Base-by-base conservation (phyloP, 1,284 basidiomycete species). In the Tilletiopsis washingtonensis region DNA sequence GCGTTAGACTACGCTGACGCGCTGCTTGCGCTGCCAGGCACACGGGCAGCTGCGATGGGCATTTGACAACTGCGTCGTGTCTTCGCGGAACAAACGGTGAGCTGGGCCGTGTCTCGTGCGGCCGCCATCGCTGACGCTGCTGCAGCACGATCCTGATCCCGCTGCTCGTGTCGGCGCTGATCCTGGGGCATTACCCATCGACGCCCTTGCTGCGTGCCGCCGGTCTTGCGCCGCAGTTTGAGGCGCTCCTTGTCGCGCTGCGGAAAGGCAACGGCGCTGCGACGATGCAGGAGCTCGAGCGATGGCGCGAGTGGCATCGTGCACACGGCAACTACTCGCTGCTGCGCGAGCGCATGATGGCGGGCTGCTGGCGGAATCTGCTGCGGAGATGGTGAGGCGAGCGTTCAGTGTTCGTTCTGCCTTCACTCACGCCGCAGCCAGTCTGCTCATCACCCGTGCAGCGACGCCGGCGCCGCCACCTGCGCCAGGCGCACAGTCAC, bases 311-410 rank as follows among this genome's bases (percentile, higher is more conserved):
- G 20, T 75, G 70, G 68, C 69, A 75, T 45, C 47, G 70, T 6
- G 49, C 51, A 1, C 59, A 63, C 40, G 74, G 74, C 3, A 69
- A 74, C 36, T 76, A 74, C 54, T 56, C 75, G 19, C 48, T 76
- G 5, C 43, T 76, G 34, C 43, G 59, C 21, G 75, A 76, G 34
- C 76, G 76, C 55, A 59, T 75, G 21, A 69, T 74, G 54, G 60
- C 72, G 21, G 59, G 74, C 5, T 67, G 74, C 17, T 76, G 75
- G 75, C 64, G 75, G n/a, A 75, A 75, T 44, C 51, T 76, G 23
- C 57, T 69, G 23, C 58, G 73, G 24, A 56, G 59, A 52, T 64
- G 65, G 74, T 74, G 26, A 51, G 74, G 60, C 15, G 15, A 3
- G 9, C 12, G 21, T 26, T 7, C 12, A 14, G 20, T n/a, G n/a